phyloP scores from a whole-genome alignment of 2,329 filamentous ascomycete species.

The Ilyonectria robusta region DNA sequence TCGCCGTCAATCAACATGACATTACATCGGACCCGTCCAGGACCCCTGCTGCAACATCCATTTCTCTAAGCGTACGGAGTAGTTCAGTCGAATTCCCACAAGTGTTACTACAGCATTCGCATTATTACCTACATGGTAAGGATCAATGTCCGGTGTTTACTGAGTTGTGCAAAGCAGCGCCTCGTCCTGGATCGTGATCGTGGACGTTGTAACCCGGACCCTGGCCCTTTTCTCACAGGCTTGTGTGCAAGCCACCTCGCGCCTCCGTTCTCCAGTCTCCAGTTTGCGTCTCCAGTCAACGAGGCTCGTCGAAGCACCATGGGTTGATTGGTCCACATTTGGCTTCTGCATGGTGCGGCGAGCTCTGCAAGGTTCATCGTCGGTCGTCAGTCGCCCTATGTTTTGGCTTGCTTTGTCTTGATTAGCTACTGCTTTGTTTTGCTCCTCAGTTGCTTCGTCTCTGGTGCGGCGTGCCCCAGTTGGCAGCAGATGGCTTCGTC shows the following conservation, averaged over 20 bases:
- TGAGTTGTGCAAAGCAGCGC: slow-evolving; percentile 6
- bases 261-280: slow-evolving; percentile 8
- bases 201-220: slow-evolving; percentile 9
- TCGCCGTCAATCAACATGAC: slow-evolving; percentile 19
- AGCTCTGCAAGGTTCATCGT: slow-evolving; percentile 38
- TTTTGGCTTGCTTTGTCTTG: slow-evolving; percentile 24
- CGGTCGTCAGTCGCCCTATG: slow-evolving; percentile 22
- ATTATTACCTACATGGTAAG: background rate
- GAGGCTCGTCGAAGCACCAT: slow-evolving; percentile 25
- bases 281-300: slow-evolving; percentile 23
- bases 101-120: background rate
- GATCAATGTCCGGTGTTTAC: background rate
- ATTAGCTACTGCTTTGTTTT: slow-evolving; percentile 27
- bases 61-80: background rate
- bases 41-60: slow-evolving; percentile 22
- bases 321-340: slow-evolving; percentile 41
- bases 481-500: slow-evolving; percentile 18
- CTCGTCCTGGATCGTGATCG: slow-evolving; percentile 10
- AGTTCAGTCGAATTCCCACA: slow-evolving; percentile 1
- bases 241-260: slow-evolving; percentile 18
- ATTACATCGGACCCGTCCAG: slow-evolving; percentile 11
- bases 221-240: slow-evolving; percentile 11
- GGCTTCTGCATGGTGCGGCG: slow-evolving; percentile 44
- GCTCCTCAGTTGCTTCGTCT: slow-evolving; percentile 17
- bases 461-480: slow-evolving; percentile 25